Evolutionary conservation across 2,329 filamentous ascomycete genomes (phyloP).

Genomic region (Beauveria varroae): DNA sequence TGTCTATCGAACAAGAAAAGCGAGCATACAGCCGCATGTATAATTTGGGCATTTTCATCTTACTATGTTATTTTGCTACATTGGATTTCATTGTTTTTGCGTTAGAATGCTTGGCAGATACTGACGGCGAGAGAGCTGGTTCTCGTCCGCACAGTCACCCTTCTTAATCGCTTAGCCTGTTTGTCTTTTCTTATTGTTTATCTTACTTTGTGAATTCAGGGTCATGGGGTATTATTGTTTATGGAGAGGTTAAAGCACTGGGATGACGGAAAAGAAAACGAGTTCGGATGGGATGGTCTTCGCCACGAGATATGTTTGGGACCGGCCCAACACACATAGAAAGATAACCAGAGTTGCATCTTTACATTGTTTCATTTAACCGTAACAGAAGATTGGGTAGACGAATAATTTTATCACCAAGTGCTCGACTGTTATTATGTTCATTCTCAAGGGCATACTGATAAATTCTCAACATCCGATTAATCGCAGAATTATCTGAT

Average conservation of each 20-base stretch:
- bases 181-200: background rate
- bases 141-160: background rate
- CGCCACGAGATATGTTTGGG: slow-evolving; percentile 4
- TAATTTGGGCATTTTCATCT: slow-evolving; percentile 7
- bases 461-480: background rate
- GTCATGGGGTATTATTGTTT: background rate
- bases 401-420: background rate
- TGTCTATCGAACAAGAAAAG: background rate
- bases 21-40: background rate
- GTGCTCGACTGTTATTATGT: background rate
- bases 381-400: background rate
- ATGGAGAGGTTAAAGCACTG: background rate
- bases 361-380: background rate
- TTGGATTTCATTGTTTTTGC: background rate
- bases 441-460: background rate
- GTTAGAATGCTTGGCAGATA: background rate
- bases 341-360: background rate
- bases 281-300: background rate
- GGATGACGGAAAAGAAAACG: background rate
- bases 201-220: background rate
- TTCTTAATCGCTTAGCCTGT: slow-evolving; percentile 1
- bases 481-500: background rate
- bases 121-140: background rate
- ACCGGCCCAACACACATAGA: background rate
- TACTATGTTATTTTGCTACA: background rate